Evolutionary conservation across 768 basidiomycete genomes (phyloP).

Genomic region (Amanita pallidorosea): DNA sequence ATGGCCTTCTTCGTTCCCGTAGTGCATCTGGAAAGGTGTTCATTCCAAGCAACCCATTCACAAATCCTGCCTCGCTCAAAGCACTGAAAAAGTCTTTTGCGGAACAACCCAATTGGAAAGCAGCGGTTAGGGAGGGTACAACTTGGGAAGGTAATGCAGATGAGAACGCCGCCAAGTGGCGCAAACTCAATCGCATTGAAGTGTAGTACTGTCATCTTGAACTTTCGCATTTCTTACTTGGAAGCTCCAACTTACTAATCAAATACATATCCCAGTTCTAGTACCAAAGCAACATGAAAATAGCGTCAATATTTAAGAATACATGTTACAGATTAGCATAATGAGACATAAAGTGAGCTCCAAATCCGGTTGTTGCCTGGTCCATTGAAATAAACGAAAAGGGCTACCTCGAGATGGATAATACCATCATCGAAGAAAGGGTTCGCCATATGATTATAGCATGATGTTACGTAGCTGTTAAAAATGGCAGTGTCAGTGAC

Average conservation of each 20-base stretch:
- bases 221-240: no score
- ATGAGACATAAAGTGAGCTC: no score
- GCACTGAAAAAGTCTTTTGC: conserved; percentile 8
- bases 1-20: conserved; percentile 1
- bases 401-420: no score
- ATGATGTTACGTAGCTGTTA: conserved; percentile 3
- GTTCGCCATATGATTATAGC: not conserved
- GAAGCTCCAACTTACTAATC: no score
- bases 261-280: no score
- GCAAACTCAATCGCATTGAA: conserved; percentile 8
- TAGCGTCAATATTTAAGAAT: no score
- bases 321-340: no score
- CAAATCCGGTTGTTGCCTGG: no score
- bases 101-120: conserved; percentile 10
- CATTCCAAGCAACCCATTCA: conserved; percentile 8
- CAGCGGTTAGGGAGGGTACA: conserved; percentile 8
- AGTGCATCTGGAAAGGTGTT: conserved; percentile 8
- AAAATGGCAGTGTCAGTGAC: not conserved
- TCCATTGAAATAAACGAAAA: no score
- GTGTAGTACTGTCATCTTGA: no score
- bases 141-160: conserved; percentile 11
- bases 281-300: no score
- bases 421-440: not conserved
- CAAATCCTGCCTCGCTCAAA: conserved; percentile 4
- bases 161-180: conserved; percentile 10